A percentile compares a stretch with the other conserved stretches of the same genome.
These are phyloP conservation scores for Colletotrichum lentis DNA, from an alignment of 2,329 filamentous ascomycete species.

Conservation along the genomic window DNA sequence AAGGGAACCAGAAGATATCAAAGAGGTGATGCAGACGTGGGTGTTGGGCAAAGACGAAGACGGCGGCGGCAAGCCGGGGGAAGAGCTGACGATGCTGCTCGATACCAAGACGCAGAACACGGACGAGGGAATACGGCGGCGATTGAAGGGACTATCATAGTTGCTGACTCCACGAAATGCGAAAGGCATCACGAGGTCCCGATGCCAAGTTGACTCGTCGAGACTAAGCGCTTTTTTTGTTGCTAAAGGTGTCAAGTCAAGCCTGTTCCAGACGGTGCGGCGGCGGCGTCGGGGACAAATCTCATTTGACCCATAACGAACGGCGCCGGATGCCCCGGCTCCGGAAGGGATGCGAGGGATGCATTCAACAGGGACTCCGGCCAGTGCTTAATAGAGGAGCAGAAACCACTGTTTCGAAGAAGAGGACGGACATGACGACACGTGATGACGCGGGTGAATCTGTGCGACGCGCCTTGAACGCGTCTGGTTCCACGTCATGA, in stretches of 20 bases:
- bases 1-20: slow-evolving; percentile 68
- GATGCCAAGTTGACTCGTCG: not conserved
- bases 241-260: not conserved
- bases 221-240: not conserved
- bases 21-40: slow-evolving; percentile 77
- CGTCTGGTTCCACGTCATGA: slow-evolving; percentile 5
- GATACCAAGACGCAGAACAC: slow-evolving; percentile 19
- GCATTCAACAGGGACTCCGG: not conserved
- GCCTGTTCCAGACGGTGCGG: not conserved
- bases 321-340: no score
- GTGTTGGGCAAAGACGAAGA: slow-evolving; percentile 58
- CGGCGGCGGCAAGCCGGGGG: slow-evolving; percentile 40
- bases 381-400: no score
- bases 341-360: not conserved
- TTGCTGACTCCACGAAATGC: not conserved
- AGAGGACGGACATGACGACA: not conserved
- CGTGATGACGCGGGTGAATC: slow-evolving; percentile 6
- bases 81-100: slow-evolving; percentile 11
- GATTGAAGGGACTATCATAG: slow-evolving; percentile 23
- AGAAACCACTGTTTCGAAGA: no score
- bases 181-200: not conserved
- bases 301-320: not conserved
- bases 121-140: slow-evolving; percentile 30
- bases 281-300: not conserved
- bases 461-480: not conserved